Evolutionary conservation across 2,329 filamentous ascomycete genomes (phyloP).

Genomic region (Cladosporium halotolerans): DNA sequence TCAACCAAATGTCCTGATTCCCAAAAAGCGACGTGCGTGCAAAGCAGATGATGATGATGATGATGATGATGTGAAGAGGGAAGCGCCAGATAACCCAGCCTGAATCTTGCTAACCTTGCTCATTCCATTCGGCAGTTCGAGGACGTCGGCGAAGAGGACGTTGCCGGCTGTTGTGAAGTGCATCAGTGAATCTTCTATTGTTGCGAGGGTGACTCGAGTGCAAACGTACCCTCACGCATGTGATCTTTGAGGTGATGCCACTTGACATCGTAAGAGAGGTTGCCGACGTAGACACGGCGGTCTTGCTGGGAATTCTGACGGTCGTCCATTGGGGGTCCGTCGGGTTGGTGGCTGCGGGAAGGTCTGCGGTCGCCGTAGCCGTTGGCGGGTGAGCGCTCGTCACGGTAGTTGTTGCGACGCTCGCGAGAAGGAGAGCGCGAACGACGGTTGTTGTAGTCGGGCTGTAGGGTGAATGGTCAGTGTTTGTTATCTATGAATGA

Average conservation of each 20-base stretch:
- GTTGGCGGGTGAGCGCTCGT: conserved; percentile 70
- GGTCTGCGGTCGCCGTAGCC: conserved; percentile 46
- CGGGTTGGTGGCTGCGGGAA: conserved; percentile 52
- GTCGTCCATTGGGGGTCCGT: conserved; percentile 53
- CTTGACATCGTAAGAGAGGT: conserved; percentile 98
- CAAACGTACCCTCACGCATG: conserved; percentile 88
- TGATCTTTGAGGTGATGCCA: conserved; percentile 99
- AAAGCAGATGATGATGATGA: background rate
- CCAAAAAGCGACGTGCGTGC: background rate
- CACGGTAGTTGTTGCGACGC: conserved; percentile 35
- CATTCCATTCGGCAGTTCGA: conserved; percentile 99
- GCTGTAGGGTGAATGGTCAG: background rate
- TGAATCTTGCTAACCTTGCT: conserved; percentile 97
- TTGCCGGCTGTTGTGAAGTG: conserved; percentile 69
- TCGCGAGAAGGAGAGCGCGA: conserved; percentile 21
- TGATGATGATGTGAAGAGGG: background rate
- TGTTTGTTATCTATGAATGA: no score
- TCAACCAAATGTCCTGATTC: conserved; percentile 59
- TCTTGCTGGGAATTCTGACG: conserved; percentile 96
- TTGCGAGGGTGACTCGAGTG: background rate
- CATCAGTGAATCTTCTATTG: conserved; percentile 4
- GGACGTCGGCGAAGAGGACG: conserved; percentile 98
- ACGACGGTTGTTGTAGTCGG: conserved; percentile 7
- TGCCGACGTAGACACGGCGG: conserved; percentile 98
- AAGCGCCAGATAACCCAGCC: conserved; percentile 61